Conservation (phyloP, 1,284 basidiomycete species). For the Trichosporon faecale region DNA sequence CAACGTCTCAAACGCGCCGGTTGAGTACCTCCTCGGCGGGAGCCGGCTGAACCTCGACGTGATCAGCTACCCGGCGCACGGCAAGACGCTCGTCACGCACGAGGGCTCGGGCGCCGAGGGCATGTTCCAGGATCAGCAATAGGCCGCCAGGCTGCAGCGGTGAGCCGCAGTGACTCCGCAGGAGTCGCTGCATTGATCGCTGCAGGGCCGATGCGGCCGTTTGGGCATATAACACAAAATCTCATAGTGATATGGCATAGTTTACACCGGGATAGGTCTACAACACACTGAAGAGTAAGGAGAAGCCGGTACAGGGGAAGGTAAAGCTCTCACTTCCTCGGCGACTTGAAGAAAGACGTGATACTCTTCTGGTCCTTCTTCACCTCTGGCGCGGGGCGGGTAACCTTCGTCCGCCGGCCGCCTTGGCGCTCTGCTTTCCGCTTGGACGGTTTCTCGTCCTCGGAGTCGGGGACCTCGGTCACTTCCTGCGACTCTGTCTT, state of each 20-base stretch:
- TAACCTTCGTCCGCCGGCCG: conserved; percentile 40
- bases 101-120: conserved; percentile 19
- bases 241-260: background rate
- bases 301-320: too few relatives aligned
- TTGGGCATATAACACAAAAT: too few relatives aligned
- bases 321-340: conserved; percentile 19
- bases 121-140: conserved; percentile 17
- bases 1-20: conserved; percentile 4
- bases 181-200: too few relatives aligned
- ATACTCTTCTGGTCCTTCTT: conserved; percentile 40
- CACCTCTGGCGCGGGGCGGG: conserved; percentile 27
- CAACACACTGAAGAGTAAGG: background rate
- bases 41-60: conserved; percentile 22
- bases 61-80: conserved; percentile 20
- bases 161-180: too few relatives aligned
- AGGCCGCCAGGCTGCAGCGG: background rate
- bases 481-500: conserved; percentile 6
- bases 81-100: conserved; percentile 23
- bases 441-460: conserved; percentile 5
- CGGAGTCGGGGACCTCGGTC: background rate
- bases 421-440: conserved; percentile 20
- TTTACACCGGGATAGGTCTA: background rate
- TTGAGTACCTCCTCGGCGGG: conserved; percentile 23
- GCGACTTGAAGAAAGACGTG: conserved; percentile 42
- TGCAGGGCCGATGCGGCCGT: too few relatives aligned